Base-by-base conservation (phyloP, 2,329 filamentous ascomycete species). In the Byssochlamys sp. region DNA sequence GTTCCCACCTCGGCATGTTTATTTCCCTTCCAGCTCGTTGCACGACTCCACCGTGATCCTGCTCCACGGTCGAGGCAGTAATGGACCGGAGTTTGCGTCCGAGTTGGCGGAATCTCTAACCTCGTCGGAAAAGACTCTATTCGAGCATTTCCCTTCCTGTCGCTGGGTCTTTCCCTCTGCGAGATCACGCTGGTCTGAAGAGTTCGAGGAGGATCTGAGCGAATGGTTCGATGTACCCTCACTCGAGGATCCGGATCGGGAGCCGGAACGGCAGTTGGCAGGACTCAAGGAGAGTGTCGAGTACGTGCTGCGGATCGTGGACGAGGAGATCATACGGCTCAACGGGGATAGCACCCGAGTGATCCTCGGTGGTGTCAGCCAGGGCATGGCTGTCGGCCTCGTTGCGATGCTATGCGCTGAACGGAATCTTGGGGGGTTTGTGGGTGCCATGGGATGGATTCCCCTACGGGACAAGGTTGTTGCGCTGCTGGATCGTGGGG, bases 141-240 rank as follows among this genome's bases (percentile, higher is more conserved):
- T 54, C 35, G 50, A 57, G 11, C 53, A 54, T 28, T 61, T 61
- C 25, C 59, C 59, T 27, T 39, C 29, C 24, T 57, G 55, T 35
- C 55, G 59, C 28, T 61, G 59, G 59, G 58, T 61, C 14, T 59
- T 61, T 24, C 59, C 59, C 45, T 58, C 55, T 26, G 58, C 59
- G 11, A 50, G 54, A 29, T 53, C 58, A 14, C 53, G 49, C 25
- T 59, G 55, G 56, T 56, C 59, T 14, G 19, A 56, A 11, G 55
- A 55, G 12, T 51, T 52, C 29, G 29, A 55, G 24, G 53, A 48
- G n/a, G 59, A 57, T 27, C 54, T 54, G 4, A 35, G 31, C 4
- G 58, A 61, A 31, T 61, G 59, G 59, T 61, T 61, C 45, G 24
- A 59, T 10, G 11, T 56, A 26, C 49, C 24, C n/a, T 61, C 56